Percentiles rank a stretch among this genome's conserved stretches.
Conservation (phyloP, 352 stramenopile species). For the Globisporangium lucens region DNA sequence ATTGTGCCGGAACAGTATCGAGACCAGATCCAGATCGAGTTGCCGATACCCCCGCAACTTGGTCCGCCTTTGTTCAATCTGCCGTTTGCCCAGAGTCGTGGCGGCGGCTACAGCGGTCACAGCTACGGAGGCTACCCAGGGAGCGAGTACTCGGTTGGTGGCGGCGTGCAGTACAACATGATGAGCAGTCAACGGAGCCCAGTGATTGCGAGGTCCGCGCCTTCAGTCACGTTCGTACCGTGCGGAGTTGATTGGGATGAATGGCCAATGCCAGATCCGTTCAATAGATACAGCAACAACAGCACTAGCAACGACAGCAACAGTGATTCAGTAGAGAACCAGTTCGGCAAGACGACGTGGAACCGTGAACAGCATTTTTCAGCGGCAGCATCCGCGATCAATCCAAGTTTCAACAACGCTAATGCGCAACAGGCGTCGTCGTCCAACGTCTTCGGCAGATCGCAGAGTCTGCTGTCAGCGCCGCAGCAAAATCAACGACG, state of each 20-base stretch:
- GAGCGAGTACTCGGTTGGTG: background rate
- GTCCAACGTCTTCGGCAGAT: background rate
- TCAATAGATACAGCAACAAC: background rate
- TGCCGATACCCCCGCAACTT: slow-evolving; percentile 8
- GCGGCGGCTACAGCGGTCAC: background rate
- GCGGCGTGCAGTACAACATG: background rate
- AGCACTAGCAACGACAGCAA: background rate
- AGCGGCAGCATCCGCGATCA: slow-evolving; percentile 13
- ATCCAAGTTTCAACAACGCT: slow-evolving; percentile 12
- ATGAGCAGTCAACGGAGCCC: background rate
- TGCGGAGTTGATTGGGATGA: background rate
- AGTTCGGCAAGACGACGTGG: slow-evolving; percentile 17
- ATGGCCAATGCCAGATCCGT: background rate
- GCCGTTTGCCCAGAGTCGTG: slow-evolving; percentile 5
- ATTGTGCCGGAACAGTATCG: slow-evolving; percentile 22
- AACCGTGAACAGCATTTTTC: slow-evolving; percentile 16
- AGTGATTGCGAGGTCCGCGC: background rate
- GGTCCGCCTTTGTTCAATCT: slow-evolving; percentile 9
- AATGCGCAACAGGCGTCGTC: background rate
- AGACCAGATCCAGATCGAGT: slow-evolving; percentile 4
- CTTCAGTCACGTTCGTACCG: background rate
- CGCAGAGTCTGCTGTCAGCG: background rate
- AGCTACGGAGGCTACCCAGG: slow-evolving; percentile 6
- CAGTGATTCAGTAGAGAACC: background rate
- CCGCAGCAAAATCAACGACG: background rate